These are phyloP conservation scores for Hypholoma sublateritium DNA, from an alignment of 768 basidiomycete species.

Conservation along the genomic window DNA sequence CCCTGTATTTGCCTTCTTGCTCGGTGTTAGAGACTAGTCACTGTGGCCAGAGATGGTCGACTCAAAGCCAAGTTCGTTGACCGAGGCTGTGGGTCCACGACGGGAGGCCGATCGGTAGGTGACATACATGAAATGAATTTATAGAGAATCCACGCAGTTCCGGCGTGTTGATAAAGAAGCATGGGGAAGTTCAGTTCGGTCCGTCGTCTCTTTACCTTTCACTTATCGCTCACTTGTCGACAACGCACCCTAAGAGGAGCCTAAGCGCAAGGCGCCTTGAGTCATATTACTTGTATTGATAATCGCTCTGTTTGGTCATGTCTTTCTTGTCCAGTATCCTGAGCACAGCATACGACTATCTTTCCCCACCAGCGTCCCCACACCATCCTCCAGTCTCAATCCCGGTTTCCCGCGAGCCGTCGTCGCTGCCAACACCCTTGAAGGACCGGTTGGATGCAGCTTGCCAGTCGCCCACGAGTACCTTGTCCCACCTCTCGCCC, in stretches of 20 bases:
- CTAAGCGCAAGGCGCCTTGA: constrained; percentile 6
- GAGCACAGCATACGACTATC: constrained; percentile 60
- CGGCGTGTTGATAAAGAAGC: constrained; percentile 8
- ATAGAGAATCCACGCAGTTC: neutral
- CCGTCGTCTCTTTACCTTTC: constrained; percentile 4
- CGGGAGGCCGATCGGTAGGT: too few species aligned
- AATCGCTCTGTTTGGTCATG: constrained; percentile 32
- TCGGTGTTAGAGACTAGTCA: neutral
- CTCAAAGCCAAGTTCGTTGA: neutral
- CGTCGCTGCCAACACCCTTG: constrained; percentile 30
- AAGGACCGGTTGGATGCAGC: constrained; percentile 48
- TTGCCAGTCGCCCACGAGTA: constrained; percentile 43
- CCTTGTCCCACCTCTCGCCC: constrained; percentile 38
- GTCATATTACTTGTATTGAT: constrained; percentile 16
- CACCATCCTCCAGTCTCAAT: constrained; percentile 20
- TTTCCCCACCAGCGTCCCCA: constrained; percentile 42
- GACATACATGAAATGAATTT: neutral
- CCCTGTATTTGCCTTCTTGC: too few species aligned
- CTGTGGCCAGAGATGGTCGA: neutral
- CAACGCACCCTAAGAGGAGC: neutral
- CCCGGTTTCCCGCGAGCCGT: constrained; percentile 32
- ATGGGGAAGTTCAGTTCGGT: constrained; percentile 3
- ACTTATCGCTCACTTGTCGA: constrained; percentile 1
- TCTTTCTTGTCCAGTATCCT: constrained; percentile 41
- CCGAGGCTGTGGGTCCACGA: neutral